Percentiles rank a stretch among this genome's conserved stretches.
Evolutionary conservation across 108 stramenopile species (phyloP).

Genomic region (Fistulifera pelliculosa): DNA sequence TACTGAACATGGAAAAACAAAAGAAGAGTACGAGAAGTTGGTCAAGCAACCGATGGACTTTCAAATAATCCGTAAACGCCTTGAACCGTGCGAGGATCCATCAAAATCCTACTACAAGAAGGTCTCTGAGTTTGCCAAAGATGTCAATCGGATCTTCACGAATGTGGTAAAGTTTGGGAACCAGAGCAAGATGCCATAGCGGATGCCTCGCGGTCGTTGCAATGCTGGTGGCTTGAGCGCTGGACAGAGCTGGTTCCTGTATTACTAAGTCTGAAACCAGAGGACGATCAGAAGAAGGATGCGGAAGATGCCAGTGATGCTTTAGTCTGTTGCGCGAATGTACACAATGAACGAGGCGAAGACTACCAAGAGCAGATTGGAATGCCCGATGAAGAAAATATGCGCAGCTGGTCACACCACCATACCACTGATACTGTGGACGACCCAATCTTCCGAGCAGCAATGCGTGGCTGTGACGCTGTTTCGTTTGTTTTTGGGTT

Average conservation of each 20-base stretch:
- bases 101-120: conserved; percentile 43
- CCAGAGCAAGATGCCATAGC: conserved; percentile 57
- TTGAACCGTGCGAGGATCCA: conserved; percentile 18
- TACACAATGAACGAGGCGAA: conserved; percentile 74
- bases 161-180: conserved; percentile 86
- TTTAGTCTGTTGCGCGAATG: conserved; percentile 11
- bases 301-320: conserved; percentile 12
- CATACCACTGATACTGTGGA: conserved; percentile 84
- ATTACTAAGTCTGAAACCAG: conserved; percentile 78
- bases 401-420: conserved; percentile 92
- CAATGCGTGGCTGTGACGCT: conserved; percentile 74
- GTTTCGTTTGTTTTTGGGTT: conserved; percentile 94
- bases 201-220: conserved; percentile 64
- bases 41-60: conserved; percentile 93
- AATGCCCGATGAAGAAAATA: conserved; percentile 93
- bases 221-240: conserved; percentile 66
- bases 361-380: conserved; percentile 86
- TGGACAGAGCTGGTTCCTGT: conserved; percentile 76
- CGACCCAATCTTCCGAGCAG: conserved; percentile 87
- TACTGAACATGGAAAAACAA: conserved; percentile 49
- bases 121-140: conserved; percentile 80
- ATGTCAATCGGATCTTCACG: conserved; percentile 85
- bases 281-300: conserved; percentile 23
- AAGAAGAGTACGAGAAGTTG: conserved; percentile 70
- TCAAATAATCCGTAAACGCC: conserved; percentile 47